Base-by-base conservation (phyloP, 2,329 filamentous ascomycete species). In the Ascochyta rabiei region DNA sequence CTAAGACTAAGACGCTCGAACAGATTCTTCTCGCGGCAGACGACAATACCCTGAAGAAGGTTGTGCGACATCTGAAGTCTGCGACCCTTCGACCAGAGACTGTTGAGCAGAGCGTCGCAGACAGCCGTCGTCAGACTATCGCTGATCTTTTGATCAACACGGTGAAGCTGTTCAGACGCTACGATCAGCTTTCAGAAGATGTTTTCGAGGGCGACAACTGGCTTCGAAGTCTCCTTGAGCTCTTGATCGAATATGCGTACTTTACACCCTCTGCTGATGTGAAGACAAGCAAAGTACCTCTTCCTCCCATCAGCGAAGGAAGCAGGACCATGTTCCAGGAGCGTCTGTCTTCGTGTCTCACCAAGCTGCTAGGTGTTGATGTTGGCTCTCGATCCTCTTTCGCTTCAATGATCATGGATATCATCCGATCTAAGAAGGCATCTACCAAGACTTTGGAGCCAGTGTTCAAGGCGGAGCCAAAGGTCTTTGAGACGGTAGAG, bases 1-100 rank as follows among this genome's bases (percentile, higher is more conserved):
- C 93, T 0, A 95, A 89, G 71, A 89, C 88, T 2, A 96, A 93
- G 76, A 93, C 91, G 0, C 79, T 96, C 1, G 91, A 96, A 64
- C 88, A 84, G 59, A 80, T 95, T 2, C 76, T 96, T 4, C 81
- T 86, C 47, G 81, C 82, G 38, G 82, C 85, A 8, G 83, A 84
- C 54, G 65, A 75, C n/a, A 70, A 77, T 23, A 75, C 77, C 8
- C 61, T 85, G 21, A 75, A 60, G 54, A 72, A 72, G 60, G 84
- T 87, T 30, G 79, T 87, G 19, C 80, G 84, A 7, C 71, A 82
- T 10, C 73, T 85, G 30, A 76, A 78, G 39, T 68, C 74, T 6
- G 67, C 82, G 15, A 76, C 85, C 38, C 71, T 77, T 5, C 72
- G 74, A 6, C 81, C 82, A 1, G 78, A 77, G 10, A 69, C 60